Percentiles rank a stretch among this genome's conserved stretches.
Conservation (phyloP, 139 green algal genomes). For the Choricystis sp. region DNA sequence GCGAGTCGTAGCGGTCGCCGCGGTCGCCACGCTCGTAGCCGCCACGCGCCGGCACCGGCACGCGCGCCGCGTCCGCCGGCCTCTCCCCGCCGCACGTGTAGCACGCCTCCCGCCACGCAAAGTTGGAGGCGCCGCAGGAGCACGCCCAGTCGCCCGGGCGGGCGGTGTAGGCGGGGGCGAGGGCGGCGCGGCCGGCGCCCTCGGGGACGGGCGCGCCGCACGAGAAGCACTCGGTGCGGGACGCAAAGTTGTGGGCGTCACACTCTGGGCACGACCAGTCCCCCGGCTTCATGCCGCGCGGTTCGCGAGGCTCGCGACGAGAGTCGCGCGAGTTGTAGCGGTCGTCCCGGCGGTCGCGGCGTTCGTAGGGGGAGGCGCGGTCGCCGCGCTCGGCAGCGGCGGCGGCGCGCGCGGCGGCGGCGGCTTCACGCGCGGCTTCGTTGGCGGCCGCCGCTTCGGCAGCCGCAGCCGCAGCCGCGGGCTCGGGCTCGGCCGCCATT, state of each 20-base stretch:
- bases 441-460: too few species aligned
- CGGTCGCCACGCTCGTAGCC: neutral
- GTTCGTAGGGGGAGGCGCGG: neutral
- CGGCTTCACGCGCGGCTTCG: neutral
- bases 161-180: too few species aligned
- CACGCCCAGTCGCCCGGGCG: too few species aligned
- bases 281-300: constrained; percentile 2
- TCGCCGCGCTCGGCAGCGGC: neutral
- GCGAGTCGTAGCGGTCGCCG: too few species aligned
- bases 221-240: constrained; percentile 14
- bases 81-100: too few species aligned
- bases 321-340: neutral
- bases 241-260: constrained; percentile 13
- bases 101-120: too few species aligned
- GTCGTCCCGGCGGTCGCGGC: neutral
- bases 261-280: constrained; percentile 15
- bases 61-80: too few species aligned
- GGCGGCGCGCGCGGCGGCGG: too few species aligned
- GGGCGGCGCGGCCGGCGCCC: too few species aligned
- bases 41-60: neutral
- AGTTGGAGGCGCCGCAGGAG: too few species aligned
- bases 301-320: neutral
- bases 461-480: neutral
- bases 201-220: constrained; percentile 1
- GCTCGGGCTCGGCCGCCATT: neutral